Evolutionary conservation across 1,139 yeast genomes (phyloP).

Genomic region (Tardiomyces depauwii): DNA sequence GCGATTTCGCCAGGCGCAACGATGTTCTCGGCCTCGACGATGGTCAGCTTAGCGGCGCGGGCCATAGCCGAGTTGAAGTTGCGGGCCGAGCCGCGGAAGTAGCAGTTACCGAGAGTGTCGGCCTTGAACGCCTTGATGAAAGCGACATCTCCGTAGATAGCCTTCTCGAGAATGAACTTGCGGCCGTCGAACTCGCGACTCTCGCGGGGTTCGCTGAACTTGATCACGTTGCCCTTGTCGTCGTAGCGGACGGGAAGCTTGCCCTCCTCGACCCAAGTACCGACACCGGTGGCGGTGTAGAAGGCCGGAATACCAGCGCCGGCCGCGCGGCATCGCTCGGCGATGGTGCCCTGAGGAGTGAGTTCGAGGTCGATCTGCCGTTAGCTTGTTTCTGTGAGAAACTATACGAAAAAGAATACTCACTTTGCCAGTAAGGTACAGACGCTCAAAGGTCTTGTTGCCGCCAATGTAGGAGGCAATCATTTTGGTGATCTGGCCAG

Average conservation of each 20-base stretch:
- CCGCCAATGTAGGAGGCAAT: slow-evolving; percentile 39
- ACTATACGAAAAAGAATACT: background rate
- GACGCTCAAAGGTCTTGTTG: slow-evolving; percentile 33
- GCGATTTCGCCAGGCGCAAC: slow-evolving; percentile 37
- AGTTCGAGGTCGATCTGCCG: slow-evolving; percentile 32
- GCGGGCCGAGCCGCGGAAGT: slow-evolving; percentile 37
- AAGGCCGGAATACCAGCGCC: slow-evolving; percentile 42
- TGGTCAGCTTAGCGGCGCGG: slow-evolving; percentile 34
- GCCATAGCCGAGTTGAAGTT: slow-evolving; percentile 39
- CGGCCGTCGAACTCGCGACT: slow-evolving; percentile 34
- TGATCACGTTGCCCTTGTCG: slow-evolving; percentile 27
- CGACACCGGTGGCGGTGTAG: slow-evolving; percentile 40
- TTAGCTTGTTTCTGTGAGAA: background rate
- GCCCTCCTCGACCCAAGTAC: slow-evolving; percentile 41
- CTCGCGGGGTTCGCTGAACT: slow-evolving; percentile 32
- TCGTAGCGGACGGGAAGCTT: slow-evolving; percentile 35
- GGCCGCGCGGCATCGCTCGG: slow-evolving; percentile 41
- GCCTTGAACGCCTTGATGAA: slow-evolving; percentile 38
- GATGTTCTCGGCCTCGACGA: slow-evolving; percentile 42
- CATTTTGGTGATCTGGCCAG: slow-evolving; percentile 38
- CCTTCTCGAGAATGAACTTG: slow-evolving; percentile 33
- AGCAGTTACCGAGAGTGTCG: slow-evolving; percentile 37
- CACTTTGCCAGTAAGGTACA: slow-evolving; percentile 31
- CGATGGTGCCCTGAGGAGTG: slow-evolving; percentile 41
- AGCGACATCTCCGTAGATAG: slow-evolving; percentile 38